phyloP scores from a whole-genome alignment of 2,329 filamentous ascomycete species.

The Fusarium xylarioides region DNA sequence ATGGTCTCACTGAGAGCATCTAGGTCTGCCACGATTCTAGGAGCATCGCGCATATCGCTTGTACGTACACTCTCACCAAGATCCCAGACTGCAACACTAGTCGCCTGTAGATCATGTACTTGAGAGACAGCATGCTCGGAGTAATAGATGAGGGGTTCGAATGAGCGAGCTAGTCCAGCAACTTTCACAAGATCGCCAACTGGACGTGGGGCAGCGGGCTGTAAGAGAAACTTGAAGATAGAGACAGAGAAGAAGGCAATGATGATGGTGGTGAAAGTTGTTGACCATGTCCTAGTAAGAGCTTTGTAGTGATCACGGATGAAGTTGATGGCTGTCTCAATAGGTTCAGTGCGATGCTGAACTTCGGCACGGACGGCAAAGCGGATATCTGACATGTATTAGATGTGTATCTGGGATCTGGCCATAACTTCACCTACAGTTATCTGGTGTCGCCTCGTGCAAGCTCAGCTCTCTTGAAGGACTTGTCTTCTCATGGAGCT shows the following conservation, averaged over 20 bases:
- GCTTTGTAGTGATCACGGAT: conserved; percentile 67
- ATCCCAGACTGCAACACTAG: conserved; percentile 93
- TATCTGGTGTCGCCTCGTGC: conserved; percentile 52
- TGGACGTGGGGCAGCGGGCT: conserved; percentile 65
- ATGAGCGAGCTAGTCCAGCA: conserved; percentile 86
- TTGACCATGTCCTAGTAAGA: conserved; percentile 75
- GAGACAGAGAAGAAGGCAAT: conserved; percentile 71
- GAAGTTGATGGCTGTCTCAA: conserved; percentile 76
- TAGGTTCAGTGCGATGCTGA: conserved; percentile 84
- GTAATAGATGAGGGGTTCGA: conserved; percentile 94
- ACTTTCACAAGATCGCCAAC: conserved; percentile 83
- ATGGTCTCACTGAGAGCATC: conserved; percentile 87
- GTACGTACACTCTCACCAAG: conserved; percentile 87
- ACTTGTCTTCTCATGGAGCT: conserved; percentile 40
- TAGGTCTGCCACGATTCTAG: conserved; percentile 84
- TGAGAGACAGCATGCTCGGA: conserved; percentile 89
- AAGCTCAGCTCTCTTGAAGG: conserved; percentile 34
- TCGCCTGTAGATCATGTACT: conserved; percentile 88
- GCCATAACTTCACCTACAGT: conserved; percentile 56
- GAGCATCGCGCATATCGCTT: conserved; percentile 90
- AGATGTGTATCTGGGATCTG: background rate
- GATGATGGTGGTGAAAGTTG: conserved; percentile 69
- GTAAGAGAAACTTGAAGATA: conserved; percentile 71
- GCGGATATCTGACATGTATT: conserved; percentile 73
- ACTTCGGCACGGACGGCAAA: conserved; percentile 89